phyloP scores from a whole-genome alignment of 768 basidiomycete species.

The Pisolithus sp. region DNA sequence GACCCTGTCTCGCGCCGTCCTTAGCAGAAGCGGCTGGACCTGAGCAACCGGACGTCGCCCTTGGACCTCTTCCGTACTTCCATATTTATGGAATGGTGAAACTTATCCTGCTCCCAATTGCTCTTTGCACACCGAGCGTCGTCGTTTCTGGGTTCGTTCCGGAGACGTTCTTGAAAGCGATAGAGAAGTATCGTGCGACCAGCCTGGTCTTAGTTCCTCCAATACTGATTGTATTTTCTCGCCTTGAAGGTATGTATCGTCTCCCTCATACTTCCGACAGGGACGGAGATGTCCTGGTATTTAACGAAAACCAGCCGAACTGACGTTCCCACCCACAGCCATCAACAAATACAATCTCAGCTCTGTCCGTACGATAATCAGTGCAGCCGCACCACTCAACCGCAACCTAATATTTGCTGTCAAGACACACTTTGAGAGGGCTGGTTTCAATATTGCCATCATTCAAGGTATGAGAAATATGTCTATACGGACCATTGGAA shows the following conservation, averaged over 20 bases:
- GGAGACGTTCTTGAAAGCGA: constrained; percentile 51
- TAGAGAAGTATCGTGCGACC: constrained; percentile 62
- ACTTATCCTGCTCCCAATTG: constrained; percentile 54
- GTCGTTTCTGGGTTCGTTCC: constrained; percentile 71
- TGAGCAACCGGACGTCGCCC: constrained; percentile 37
- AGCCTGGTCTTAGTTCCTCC: constrained; percentile 67
- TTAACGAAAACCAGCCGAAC: not conserved
- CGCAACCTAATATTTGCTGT: constrained; percentile 52
- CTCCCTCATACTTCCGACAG: no score
- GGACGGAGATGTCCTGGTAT: no score
- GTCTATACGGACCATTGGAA: not conserved
- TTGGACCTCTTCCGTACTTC: constrained; percentile 60
- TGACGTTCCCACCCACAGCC: constrained; percentile 29
- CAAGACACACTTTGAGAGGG: constrained; percentile 31
- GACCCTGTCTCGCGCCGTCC: no score
- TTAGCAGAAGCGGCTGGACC: not conserved
- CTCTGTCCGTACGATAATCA: constrained; percentile 50
- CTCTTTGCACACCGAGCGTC: constrained; percentile 43
- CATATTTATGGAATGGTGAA: constrained; percentile 56
- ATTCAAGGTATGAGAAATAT: constrained; percentile 41
- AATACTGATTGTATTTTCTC: constrained; percentile 65
- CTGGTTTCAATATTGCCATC: constrained; percentile 36
- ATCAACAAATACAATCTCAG: constrained; percentile 63
- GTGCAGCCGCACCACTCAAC: constrained; percentile 79
- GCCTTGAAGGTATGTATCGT: constrained; percentile 53